These are phyloP conservation scores for Leptodermis oblonga DNA, from an alignment of 257 asterid genomes.

Conservation along the genomic window DNA sequence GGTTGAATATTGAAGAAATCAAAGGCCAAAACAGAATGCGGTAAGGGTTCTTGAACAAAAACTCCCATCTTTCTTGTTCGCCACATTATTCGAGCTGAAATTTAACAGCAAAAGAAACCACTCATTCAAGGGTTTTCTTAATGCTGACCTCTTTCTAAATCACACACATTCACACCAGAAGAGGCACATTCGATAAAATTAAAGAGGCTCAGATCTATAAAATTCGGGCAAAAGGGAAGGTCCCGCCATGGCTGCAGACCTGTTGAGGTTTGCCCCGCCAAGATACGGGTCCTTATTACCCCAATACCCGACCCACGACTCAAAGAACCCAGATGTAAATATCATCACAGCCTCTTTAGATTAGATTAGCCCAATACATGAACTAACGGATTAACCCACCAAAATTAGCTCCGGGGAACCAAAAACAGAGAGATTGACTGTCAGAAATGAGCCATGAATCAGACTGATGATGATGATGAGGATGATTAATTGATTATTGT, in stretches of 20 bases:
- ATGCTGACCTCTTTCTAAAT: not conserved
- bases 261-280: conserved; percentile 23
- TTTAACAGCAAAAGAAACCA: not conserved
- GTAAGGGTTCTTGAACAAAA: not conserved
- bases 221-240: not conserved
- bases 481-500: not conserved
- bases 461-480: not conserved
- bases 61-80: conserved; percentile 8
- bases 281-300: conserved; percentile 6
- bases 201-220: conserved; percentile 25
- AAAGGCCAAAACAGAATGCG: conserved; percentile 4
- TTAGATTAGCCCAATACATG: too few species aligned
- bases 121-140: not conserved
- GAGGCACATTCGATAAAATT: not conserved
- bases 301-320: not conserved
- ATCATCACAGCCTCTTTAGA: conserved; percentile 5
- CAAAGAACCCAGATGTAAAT: not conserved
- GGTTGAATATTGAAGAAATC: conserved; percentile 1
- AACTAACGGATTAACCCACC: too few species aligned
- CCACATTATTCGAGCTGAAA: conserved; percentile 8
- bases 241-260: conserved; percentile 25
- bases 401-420: not conserved
- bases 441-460: too few species aligned
- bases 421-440: not conserved
- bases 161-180: not conserved